Conservation (phyloP, 2,329 filamentous ascomycete species). For the Leptographium wingfieldii region DNA sequence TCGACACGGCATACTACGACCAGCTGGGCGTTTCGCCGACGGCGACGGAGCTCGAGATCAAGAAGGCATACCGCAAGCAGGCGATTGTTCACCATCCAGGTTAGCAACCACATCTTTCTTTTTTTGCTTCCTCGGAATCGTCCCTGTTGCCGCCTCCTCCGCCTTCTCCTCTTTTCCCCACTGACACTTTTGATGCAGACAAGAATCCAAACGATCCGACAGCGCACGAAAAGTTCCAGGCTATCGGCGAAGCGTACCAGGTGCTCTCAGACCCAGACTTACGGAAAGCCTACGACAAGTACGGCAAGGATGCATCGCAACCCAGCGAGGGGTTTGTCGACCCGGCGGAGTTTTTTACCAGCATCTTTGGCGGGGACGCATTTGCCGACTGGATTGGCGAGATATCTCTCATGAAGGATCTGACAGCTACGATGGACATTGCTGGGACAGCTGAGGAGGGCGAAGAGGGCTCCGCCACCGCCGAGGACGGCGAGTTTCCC, state of each 20-base stretch:
- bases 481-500: slow-evolving; percentile 40
- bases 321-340: slow-evolving; percentile 90
- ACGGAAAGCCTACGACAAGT: slow-evolving; percentile 89
- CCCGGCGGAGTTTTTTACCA: slow-evolving; percentile 93
- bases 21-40: slow-evolving; percentile 71
- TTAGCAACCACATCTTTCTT: slow-evolving; percentile 26
- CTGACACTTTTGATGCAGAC: slow-evolving; percentile 38
- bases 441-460: slow-evolving; percentile 64
- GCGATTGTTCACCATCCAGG: slow-evolving; percentile 89
- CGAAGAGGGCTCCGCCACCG: slow-evolving; percentile 29
- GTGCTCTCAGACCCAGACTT: slow-evolving; percentile 81
- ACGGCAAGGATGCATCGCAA: slow-evolving; percentile 87
- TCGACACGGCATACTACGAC: slow-evolving; percentile 82
- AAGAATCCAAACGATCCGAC: slow-evolving; percentile 96
- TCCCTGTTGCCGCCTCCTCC: not conserved
- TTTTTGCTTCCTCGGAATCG: not conserved
- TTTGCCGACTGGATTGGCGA: slow-evolving; percentile 96
- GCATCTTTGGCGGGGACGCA: slow-evolving; percentile 94
- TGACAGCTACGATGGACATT: slow-evolving; percentile 97
- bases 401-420: slow-evolving; percentile 96
- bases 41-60: slow-evolving; percentile 85
- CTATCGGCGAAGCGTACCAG: slow-evolving; percentile 61
- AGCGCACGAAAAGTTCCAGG: slow-evolving; percentile 89
- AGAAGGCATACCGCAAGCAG: slow-evolving; percentile 90
- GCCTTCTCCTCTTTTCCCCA: not conserved